Base-by-base conservation (phyloP, 169 alveolate species). In the Eimeria maxima region DNA sequence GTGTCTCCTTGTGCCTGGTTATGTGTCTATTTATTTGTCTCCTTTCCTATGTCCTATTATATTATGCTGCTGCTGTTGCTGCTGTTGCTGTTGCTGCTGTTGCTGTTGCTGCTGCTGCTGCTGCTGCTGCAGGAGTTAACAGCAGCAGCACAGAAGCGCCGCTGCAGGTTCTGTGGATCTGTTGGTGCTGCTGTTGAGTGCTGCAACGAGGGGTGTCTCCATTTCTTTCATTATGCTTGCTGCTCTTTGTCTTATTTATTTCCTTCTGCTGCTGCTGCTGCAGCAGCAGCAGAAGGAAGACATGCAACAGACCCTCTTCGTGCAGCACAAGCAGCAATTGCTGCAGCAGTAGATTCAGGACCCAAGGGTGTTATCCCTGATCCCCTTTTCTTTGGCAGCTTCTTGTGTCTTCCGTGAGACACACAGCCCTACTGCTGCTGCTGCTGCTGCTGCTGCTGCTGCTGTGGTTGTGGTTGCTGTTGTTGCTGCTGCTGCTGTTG, bases 361-460 rank as follows among this genome's bases (percentile, higher is more conserved):
- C 7, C 45, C 45, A 73, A 73, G 16, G 50, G 83, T 6, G 50
- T 38, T 20, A 7, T 87, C 42, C 93, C 93, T 1, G 93, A 87
- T n/a, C 93, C 93, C 13, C 93, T 87, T 45, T 87, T 60, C 83
- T 87, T 50, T 78, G 93, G 93, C 29, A 65, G 38, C 4, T 87
- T 50, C 71, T 24, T 87, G 83, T 87, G 93, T 33, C 50, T 87
- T 65, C 20, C 78, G 93, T 87, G 63, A 42, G n/a, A n/a, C n/a
- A n/a, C n/a, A n/a, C n/a, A n/a, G n/a, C n/a, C n/a, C n/a, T n/a
- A n/a, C n/a, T n/a, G n/a, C n/a, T n/a, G 93, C 29, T 60, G 33
- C 83, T 38, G 83, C 83, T 73, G 83, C 83, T 29, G 83, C 83
- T 73, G 47, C 50, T 50, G 5, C 11, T 50, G 57, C 57, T 50